These are phyloP conservation scores for Scedosporium aurantiacum DNA, from an alignment of 2,329 filamentous ascomycete genomes.

Conservation along the genomic window DNA sequence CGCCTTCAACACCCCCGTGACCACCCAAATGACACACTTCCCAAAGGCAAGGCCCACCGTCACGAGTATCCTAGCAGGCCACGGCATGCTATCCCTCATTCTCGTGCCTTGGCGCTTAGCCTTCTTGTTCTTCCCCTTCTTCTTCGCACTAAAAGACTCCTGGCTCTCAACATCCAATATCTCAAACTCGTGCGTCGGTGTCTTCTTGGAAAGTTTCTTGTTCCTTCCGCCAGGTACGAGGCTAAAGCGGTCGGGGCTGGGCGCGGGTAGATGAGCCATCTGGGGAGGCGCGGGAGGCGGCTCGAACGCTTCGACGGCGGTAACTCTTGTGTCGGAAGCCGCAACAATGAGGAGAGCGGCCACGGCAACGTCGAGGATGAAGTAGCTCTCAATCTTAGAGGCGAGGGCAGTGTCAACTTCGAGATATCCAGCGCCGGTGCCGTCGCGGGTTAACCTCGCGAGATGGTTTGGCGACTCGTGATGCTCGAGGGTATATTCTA, in stretches of 20 bases:
- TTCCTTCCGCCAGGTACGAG: slow-evolving; percentile 9
- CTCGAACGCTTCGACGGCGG: slow-evolving; percentile 39
- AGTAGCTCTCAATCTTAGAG: slow-evolving; percentile 47
- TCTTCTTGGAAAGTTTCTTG: slow-evolving; percentile 20
- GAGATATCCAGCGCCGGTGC: slow-evolving; percentile 46
- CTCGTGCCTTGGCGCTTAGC: slow-evolving; percentile 12
- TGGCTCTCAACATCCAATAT: slow-evolving; percentile 52
- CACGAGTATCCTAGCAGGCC: slow-evolving; percentile 34
- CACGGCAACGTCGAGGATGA: slow-evolving; percentile 51
- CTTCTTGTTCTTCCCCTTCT: slow-evolving; percentile 9
- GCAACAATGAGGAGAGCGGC: slow-evolving; percentile 50
- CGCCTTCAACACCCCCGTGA: slow-evolving; percentile 45
- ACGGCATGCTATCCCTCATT: slow-evolving; percentile 37
- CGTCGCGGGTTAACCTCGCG: slow-evolving; percentile 49
- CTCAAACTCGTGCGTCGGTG: slow-evolving; percentile 45
- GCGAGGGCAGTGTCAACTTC: slow-evolving; percentile 53
- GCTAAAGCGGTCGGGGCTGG: slow-evolving; percentile 10
- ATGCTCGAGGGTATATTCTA: slow-evolving; percentile 56
- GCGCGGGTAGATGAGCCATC: slow-evolving; percentile 13
- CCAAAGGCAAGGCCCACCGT: slow-evolving; percentile 42
- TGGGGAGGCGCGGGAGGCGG: slow-evolving; percentile 37
- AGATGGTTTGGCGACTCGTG: slow-evolving; percentile 50
- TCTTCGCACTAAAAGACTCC: slow-evolving; percentile 11
- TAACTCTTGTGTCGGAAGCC: slow-evolving; percentile 41
- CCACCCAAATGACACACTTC: slow-evolving; percentile 47